Conservation (phyloP, 176 grass and related monocot species). For the Poa pratensis region DNA sequence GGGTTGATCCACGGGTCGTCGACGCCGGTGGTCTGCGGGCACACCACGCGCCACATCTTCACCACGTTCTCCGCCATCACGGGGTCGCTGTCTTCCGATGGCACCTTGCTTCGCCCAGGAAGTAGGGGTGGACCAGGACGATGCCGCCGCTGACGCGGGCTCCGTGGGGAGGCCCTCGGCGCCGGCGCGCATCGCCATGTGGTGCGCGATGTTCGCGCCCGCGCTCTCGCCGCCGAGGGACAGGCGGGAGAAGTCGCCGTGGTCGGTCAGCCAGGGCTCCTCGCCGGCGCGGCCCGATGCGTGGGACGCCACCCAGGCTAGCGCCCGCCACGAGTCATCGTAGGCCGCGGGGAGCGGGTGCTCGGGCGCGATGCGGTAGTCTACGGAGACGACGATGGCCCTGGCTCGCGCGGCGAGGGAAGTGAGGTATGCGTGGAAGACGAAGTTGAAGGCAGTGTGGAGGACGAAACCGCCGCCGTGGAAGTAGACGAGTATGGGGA, state of each 20-base stretch:
- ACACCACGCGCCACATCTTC: conserved; percentile 54
- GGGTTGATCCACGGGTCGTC: conserved; percentile 63
- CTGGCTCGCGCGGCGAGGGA: conserved; percentile 50
- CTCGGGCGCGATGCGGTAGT: conserved; percentile 81
- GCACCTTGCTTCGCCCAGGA: conserved; percentile 37
- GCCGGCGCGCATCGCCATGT: conserved; percentile 48
- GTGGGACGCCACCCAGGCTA: conserved; percentile 61
- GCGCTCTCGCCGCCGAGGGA: conserved; percentile 67
- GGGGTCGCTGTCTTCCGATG: conserved; percentile 49
- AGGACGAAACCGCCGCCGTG: conserved; percentile 58
- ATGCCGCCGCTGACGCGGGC: conserved; percentile 45
- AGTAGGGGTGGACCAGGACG: conserved; percentile 65
- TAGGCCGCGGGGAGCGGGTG: conserved; percentile 71
- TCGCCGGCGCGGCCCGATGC: conserved; percentile 11
- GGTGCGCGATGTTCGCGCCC: conserved; percentile 65
- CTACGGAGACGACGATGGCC: conserved; percentile 58
- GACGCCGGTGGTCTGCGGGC: conserved; percentile 44
- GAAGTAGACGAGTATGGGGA: conserved; percentile 56
- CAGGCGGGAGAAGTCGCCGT: conserved; percentile 51
- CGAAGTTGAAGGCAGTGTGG: conserved; percentile 52
- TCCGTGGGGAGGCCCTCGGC: conserved; percentile 26
- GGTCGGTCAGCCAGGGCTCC: conserved; percentile 55
- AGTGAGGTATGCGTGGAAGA: conserved; percentile 54
- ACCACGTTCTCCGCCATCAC: conserved; percentile 43
- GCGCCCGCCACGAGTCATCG: conserved; percentile 46